Evolutionary conservation across 176 grass and related monocot species (phyloP).

Genomic region (Paspalum vaginatum): DNA sequence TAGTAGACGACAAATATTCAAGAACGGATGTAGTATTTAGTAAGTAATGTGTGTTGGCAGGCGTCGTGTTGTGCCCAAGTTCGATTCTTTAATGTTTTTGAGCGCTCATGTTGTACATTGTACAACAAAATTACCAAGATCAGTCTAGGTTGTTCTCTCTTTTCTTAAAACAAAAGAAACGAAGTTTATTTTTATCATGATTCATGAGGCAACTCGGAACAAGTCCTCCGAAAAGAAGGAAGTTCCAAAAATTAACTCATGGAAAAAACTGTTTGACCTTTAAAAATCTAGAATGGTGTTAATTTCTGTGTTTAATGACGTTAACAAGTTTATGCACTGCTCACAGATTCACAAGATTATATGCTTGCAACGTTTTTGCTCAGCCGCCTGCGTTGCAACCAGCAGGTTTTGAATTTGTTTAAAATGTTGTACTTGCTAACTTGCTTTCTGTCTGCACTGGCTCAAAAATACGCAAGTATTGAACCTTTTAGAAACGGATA

Average conservation of each 20-base stretch:
- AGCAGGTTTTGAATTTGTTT: no score
- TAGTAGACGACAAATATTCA: no score
- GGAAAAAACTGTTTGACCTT: not conserved
- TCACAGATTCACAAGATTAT: not conserved
- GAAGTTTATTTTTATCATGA: no score
- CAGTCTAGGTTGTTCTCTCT: not conserved
- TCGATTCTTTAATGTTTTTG: not conserved
- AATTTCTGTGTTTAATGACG: not conserved
- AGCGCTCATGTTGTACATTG: not conserved
- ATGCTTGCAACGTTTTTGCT: not conserved
- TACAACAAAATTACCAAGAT: not conserved
- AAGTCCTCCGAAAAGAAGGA: no score
- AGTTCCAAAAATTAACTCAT: not conserved
- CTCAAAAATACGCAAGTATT: no score
- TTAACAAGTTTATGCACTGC: not conserved
- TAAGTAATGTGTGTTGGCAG: not conserved
- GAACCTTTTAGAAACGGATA: no score
- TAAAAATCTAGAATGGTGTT: no score
- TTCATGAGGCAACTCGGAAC: no score
- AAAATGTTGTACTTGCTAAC: no score
- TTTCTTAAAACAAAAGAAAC: no score
- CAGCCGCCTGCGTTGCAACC: not conserved
- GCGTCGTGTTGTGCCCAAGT: not conserved
- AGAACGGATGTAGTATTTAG: no score
- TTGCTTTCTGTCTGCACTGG: no score